Conservation (phyloP, 495 filamentous ascomycete genomes). For the Talaromyces proteolyticus region DNA sequence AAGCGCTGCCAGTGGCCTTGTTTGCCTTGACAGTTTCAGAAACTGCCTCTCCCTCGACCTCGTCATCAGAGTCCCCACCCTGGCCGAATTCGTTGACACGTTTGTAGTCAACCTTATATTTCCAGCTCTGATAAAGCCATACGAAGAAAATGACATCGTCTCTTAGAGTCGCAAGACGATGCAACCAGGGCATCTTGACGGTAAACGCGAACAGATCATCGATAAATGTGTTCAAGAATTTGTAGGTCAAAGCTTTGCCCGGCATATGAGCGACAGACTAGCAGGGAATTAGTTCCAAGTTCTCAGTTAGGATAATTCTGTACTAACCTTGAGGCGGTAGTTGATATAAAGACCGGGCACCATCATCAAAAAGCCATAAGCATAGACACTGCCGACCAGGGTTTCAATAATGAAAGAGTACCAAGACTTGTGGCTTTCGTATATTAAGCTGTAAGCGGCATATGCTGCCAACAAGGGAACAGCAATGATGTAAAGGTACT, state of each 20-base stretch:
- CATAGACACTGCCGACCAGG: conserved; percentile 92
- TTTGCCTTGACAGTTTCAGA: conserved; percentile 30
- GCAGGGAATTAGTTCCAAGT: conserved; percentile 10
- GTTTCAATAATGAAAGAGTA: conserved; percentile 90
- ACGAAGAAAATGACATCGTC: conserved; percentile 99
- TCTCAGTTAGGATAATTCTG: neutral
- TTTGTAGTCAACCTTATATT: conserved; percentile 87
- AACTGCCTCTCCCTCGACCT: conserved; percentile 42
- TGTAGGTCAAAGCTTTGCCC: conserved; percentile 91
- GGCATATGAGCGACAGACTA: conserved; percentile 95
- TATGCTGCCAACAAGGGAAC: conserved; percentile 85
- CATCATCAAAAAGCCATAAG: conserved; percentile 99
- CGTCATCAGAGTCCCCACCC: conserved; percentile 80
- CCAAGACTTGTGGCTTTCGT: conserved; percentile 97
- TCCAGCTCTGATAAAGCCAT: conserved; percentile 92
- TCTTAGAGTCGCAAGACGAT: conserved; percentile 87
- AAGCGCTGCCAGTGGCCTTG: conserved; percentile 18
- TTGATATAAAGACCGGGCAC: conserved; percentile 97
- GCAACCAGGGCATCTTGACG: conserved; percentile 96
- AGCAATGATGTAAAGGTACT: conserved; percentile 88
- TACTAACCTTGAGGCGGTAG: conserved; percentile 75
- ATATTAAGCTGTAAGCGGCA: conserved; percentile 81
- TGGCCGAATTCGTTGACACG: conserved; percentile 98
- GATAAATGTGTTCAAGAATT: conserved; percentile 80
- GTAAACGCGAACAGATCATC: conserved; percentile 94